These are phyloP conservation scores for Penicillium sp. DNA, from an alignment of 2,329 filamentous ascomycete species.

Conservation along the genomic window DNA sequence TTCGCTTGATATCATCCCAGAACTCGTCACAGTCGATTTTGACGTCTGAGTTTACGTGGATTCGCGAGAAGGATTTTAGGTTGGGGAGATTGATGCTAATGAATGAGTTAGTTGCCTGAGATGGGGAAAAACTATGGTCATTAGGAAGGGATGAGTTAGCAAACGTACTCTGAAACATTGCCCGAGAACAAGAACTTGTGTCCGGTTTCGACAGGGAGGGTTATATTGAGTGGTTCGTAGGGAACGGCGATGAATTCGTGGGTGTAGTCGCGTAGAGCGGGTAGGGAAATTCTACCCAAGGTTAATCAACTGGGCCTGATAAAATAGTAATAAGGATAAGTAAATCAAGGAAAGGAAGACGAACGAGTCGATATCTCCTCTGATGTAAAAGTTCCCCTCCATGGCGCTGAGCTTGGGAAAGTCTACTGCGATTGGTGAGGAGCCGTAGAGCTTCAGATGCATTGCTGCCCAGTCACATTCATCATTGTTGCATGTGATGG, in stretches of 20 bases:
- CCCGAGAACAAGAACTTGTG: slow-evolving; percentile 1
- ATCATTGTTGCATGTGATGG: not conserved
- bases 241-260: not conserved
- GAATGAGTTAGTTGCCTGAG: not conserved
- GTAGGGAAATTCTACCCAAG: not conserved
- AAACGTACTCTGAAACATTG: not conserved
- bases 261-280: not conserved
- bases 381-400: not conserved
- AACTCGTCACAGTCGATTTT: slow-evolving; percentile 1
- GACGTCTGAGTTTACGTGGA: slow-evolving; percentile 4
- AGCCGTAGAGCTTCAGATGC: slow-evolving; percentile 5
- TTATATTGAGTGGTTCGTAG: slow-evolving; percentile 2
- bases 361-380: slow-evolving; percentile 6
- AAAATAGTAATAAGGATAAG: not conserved
- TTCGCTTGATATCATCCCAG: not conserved
- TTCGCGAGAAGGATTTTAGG: not conserved
- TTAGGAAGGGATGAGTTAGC: too few relatives aligned
- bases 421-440: not conserved
- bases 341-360: not conserved
- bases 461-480: slow-evolving; percentile 2
- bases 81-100: not conserved
- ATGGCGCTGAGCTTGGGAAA: not conserved
- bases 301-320: not conserved
- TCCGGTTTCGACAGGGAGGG: not conserved
- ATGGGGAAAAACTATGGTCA: not conserved